Percentiles rank a stretch among this genome's conserved stretches.
These are phyloP conservation scores for Mycosphaerella sp. DNA, from an alignment of 2,329 filamentous ascomycete genomes.

Conservation along the genomic window DNA sequence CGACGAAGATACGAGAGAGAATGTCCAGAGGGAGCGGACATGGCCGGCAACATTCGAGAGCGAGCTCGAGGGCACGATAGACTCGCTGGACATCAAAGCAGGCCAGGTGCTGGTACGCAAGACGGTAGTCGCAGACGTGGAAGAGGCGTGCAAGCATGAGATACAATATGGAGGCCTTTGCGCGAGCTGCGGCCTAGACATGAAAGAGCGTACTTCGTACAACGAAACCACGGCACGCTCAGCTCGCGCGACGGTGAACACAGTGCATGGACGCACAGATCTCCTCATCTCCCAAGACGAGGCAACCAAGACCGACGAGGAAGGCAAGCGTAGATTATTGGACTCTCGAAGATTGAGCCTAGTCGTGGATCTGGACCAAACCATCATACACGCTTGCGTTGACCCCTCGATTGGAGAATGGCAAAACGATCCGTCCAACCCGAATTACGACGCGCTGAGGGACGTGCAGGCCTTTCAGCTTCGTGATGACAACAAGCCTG, in stretches of 20 bases:
- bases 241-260: slow-evolving; percentile 84
- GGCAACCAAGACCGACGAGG: slow-evolving; percentile 74
- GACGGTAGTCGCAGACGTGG: slow-evolving; percentile 62
- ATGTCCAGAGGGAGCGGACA: slow-evolving; percentile 53
- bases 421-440: slow-evolving; percentile 80
- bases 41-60: slow-evolving; percentile 77
- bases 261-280: slow-evolving; percentile 84
- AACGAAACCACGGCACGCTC: slow-evolving; percentile 72
- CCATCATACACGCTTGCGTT: slow-evolving; percentile 95
- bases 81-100: slow-evolving; percentile 64
- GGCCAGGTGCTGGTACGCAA: slow-evolving; percentile 56
- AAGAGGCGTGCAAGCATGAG: slow-evolving; percentile 86
- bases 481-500: slow-evolving; percentile 69
- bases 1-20: slow-evolving; percentile 66
- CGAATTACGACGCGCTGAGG: slow-evolving; percentile 85
- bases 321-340: slow-evolving; percentile 76
- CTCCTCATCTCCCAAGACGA: slow-evolving; percentile 79
- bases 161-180: slow-evolving; percentile 88
- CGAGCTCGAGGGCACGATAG: slow-evolving; percentile 71
- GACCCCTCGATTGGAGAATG: slow-evolving; percentile 95
- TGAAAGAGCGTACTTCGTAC: slow-evolving; percentile 76
- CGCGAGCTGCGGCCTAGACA: slow-evolving; percentile 87
- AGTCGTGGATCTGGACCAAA: slow-evolving; percentile 96
- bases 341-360: slow-evolving; percentile 77
- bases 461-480: slow-evolving; percentile 86